Conservation (phyloP, 345 rosid species). For the Euphorbia pulcherrima region DNA sequence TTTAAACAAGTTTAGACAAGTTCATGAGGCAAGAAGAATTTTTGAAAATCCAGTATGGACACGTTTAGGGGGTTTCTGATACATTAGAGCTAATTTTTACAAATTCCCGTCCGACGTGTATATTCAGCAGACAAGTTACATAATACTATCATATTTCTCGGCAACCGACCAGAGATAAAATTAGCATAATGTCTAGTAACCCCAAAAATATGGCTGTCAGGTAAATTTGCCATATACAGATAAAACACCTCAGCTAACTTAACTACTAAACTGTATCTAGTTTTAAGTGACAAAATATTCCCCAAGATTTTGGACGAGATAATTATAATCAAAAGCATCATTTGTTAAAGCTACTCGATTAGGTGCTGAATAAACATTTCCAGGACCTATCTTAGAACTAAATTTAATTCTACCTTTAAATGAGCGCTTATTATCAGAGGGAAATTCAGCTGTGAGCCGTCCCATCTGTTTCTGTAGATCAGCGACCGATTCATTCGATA, state of each 20-base stretch:
- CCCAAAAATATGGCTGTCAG: slow-evolving; percentile 14
- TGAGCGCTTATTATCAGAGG: slow-evolving; percentile 66
- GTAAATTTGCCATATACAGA: slow-evolving; percentile 14
- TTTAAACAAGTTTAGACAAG: too few relatives aligned
- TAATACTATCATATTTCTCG: background rate
- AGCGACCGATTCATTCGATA: slow-evolving; percentile 66
- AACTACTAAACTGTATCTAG: slow-evolving; percentile 10
- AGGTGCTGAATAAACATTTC: slow-evolving; percentile 37
- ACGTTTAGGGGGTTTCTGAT: too few relatives aligned
- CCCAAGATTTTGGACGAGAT: slow-evolving; percentile 54
- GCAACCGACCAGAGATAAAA: background rate
- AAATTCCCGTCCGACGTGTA: slow-evolving; percentile 8
- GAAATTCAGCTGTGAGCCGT: slow-evolving; percentile 82
- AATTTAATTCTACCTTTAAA: slow-evolving; percentile 63
- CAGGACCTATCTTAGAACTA: slow-evolving; percentile 37
- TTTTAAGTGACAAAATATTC: slow-evolving; percentile 52
- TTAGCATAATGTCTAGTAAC: slow-evolving; percentile 5
- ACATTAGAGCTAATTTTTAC: too few relatives aligned
- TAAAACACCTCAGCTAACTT: slow-evolving; percentile 16
- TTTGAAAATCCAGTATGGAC: too few relatives aligned
- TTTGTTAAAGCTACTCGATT: slow-evolving; percentile 40
- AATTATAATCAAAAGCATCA: slow-evolving; percentile 54
- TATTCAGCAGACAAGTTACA: background rate
- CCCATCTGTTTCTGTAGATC: slow-evolving; percentile 97
- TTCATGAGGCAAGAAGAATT: too few relatives aligned